A percentile compares a stretch with the other conserved stretches of the same genome.
Conservation (phyloP, 495 filamentous ascomycete species). For the Xylaria intraflava region DNA sequence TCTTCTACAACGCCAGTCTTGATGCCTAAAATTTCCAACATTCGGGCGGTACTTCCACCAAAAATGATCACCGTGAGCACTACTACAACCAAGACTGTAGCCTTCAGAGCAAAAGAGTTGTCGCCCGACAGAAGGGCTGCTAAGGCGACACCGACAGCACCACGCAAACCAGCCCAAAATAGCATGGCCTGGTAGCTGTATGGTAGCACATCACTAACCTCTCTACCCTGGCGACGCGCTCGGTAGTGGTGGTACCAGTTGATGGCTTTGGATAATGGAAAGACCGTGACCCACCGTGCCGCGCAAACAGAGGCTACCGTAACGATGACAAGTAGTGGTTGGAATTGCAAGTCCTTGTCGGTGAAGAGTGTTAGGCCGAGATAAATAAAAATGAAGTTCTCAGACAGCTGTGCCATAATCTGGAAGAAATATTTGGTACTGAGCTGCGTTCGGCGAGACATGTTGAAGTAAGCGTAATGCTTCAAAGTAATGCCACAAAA, state of each 20-base stretch:
- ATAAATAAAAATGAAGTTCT: slow-evolving; percentile 99
- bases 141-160: slow-evolving; percentile 91
- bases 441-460: slow-evolving; percentile 94
- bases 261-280: slow-evolving; percentile 81
- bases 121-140: slow-evolving; percentile 79
- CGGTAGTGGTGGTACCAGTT: slow-evolving; percentile 92
- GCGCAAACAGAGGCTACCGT: slow-evolving; percentile 85
- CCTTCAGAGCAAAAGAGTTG: slow-evolving; percentile 71
- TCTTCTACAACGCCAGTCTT: slow-evolving; percentile 94
- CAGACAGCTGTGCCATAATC: slow-evolving; percentile 86
- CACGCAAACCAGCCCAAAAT: slow-evolving; percentile 95
- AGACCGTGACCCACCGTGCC: slow-evolving; percentile 87
- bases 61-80: slow-evolving; percentile 98
- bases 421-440: slow-evolving; percentile 98
- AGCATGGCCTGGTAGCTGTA: slow-evolving; percentile 94
- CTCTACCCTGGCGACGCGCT: slow-evolving; percentile 68
- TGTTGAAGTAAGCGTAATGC: slow-evolving; percentile 99
- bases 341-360: slow-evolving; percentile 77
- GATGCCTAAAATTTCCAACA: slow-evolving; percentile 94
- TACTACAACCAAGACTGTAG: slow-evolving; percentile 93
- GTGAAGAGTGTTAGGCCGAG: slow-evolving; percentile 91
- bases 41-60: slow-evolving; percentile 94
- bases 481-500: slow-evolving; percentile 98
- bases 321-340: slow-evolving; percentile 92
- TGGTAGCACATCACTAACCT: slow-evolving; percentile 83